These are phyloP conservation scores for Cladosporium sp. DNA, from an alignment of 2,329 filamentous ascomycete species.

Conservation along the genomic window DNA sequence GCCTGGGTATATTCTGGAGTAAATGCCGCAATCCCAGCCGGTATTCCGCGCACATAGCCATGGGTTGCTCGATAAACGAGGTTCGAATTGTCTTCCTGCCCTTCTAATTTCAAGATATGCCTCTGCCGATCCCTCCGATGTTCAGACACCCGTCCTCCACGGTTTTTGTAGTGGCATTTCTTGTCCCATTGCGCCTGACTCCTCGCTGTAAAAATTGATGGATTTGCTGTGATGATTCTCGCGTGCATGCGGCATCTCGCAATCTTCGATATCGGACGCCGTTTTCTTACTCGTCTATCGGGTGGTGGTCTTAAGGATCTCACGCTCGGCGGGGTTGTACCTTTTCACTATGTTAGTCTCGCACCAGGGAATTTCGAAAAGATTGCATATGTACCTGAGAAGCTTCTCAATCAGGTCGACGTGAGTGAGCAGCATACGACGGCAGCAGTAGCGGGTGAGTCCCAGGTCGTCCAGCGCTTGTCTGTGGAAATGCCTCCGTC, in stretches of 20 bases:
- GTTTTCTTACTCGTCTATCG: not conserved
- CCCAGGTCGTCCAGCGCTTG: slow-evolving; percentile 95
- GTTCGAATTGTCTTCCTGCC: not conserved
- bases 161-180: not conserved
- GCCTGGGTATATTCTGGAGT: no score
- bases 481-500: slow-evolving; percentile 45
- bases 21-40: no score
- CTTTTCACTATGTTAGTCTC: slow-evolving; percentile 14
- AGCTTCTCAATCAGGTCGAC: slow-evolving; percentile 98
- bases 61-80: no score
- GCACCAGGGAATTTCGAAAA: not conserved
- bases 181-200: slow-evolving; percentile 6
- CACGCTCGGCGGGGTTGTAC: slow-evolving; percentile 37
- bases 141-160: not conserved
- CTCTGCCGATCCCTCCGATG: not conserved
- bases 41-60: no score
- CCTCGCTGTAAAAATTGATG: slow-evolving; percentile 1
- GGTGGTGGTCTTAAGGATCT: slow-evolving; percentile 29
- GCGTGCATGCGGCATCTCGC: not conserved
- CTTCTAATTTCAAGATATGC: not conserved
- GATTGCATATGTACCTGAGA: slow-evolving; percentile 59
- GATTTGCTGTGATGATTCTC: not conserved
- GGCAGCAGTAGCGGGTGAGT: slow-evolving; percentile 94
- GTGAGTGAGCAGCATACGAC: slow-evolving; percentile 99
- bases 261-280: not conserved